Evolutionary conservation across 2,329 filamentous ascomycete genomes (phyloP), one percentile per base, ranked within the genome.

Genomic region (Dothistroma pini): DNA sequence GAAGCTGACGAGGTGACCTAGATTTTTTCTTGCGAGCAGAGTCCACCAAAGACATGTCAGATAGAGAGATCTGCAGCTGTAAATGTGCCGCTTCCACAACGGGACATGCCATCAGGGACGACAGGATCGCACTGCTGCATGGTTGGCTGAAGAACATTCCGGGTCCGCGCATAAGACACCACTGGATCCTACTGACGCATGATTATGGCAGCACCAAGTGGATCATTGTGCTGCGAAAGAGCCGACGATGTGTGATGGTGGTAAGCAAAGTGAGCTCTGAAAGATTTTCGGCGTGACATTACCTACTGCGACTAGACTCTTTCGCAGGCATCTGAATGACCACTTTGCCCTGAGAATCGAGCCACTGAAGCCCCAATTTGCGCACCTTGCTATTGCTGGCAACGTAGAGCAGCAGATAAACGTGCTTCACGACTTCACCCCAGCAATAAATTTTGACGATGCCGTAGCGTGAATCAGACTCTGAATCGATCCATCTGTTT

Each of bases 321-420:
- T 16, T 35, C 19, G n/a, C n/a, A 14, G 38, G 50, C 79, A 85
- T 83, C 64, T 77, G 75, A 44, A 87, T 77, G 9, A 89, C 78
- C 0, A 78, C 76, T 41, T 82, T 70, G 0, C 86, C 86, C 0
- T 81, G 80, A 0, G 81, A 84, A 74, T 87, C 91, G 56, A 88
- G 75, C 90, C 91, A 96, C 53, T 77, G 77, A 14, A 84, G 78
- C 0, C 83, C 83, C 9, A 83, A 83, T 7, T 77, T 78, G 61
- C 83, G 81, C 16, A 93, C 75, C 62, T 81, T 80, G 34, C 88
- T 81, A 59, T 84, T 80, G 68, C 88, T 93, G 0, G 86, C 89
- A 14, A 92, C 75, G 71, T 89, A 93, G 0, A 96, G 75, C 44
- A 93, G 73, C 4, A 95, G 75, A 73, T 91, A 96, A 35, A 90